These are phyloP conservation scores for Saksenaea oblongispora DNA, from an alignment of 371 early-diverging fungal species.

Conservation along the genomic window DNA sequence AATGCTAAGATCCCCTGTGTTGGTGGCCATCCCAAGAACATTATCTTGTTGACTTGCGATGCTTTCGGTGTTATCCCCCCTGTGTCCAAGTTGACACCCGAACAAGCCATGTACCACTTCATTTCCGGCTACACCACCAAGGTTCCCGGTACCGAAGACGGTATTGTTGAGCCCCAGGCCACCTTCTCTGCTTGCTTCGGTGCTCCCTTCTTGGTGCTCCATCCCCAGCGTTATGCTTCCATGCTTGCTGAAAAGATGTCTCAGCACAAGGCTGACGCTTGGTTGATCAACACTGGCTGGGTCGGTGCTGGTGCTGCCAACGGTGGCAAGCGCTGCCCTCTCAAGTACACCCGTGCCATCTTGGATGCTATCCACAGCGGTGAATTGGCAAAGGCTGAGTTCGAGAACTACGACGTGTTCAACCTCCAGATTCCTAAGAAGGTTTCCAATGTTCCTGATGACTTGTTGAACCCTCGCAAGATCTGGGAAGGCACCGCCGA, in stretches of 20 bases:
- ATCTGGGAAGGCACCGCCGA: conserved; percentile 76
- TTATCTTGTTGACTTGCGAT: conserved; percentile 96
- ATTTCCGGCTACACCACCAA: conserved; percentile 92
- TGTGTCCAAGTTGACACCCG: conserved; percentile 86
- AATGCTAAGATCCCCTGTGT: conserved; percentile 95
- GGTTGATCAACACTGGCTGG: conserved; percentile 99
- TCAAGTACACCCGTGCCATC: conserved; percentile 96
- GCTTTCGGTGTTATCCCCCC: conserved; percentile 98
- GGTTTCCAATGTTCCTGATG: conserved; percentile 72
- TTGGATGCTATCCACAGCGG: conserved; percentile 95
- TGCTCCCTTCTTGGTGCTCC: conserved; percentile 96
- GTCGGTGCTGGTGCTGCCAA: conserved; percentile 91
- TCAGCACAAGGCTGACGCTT: conserved; percentile 86
- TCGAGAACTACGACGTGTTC: conserved; percentile 79
- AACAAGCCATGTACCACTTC: conserved; percentile 98
- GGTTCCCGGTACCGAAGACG: conserved; percentile 97
- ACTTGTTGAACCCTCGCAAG: conserved; percentile 82
- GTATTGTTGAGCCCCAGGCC: conserved; percentile 87
- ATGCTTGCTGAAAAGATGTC: conserved; percentile 97
- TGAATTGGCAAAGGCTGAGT: conserved; percentile 79
- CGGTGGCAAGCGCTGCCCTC: conserved; percentile 86
- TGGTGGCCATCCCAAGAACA: conserved; percentile 94
- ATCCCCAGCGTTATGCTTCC: conserved; percentile 95
- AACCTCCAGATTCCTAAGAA: conserved; percentile 80
- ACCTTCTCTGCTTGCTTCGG: conserved; percentile 97